Conservation (phyloP, 495 filamentous ascomycete genomes). For the Parathielavia appendiculata region DNA sequence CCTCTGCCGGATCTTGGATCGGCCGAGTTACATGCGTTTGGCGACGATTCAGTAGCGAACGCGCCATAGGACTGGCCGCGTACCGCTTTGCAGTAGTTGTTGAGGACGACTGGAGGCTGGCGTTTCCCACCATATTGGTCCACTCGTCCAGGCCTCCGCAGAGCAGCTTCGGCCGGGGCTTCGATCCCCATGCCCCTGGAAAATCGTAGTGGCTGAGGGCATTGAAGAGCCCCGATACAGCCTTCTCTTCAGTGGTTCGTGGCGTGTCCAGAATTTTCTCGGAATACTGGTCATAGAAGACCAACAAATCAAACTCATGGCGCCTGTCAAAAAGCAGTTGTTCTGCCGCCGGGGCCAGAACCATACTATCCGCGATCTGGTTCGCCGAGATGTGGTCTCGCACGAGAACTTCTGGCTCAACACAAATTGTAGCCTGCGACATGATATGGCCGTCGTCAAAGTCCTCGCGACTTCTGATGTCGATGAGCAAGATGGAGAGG, state of each 20-base stretch:
- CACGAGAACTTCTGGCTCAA: conserved; percentile 74
- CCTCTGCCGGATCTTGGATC: conserved; percentile 35
- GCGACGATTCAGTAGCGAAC: conserved; percentile 19
- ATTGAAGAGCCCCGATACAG: conserved; percentile 65
- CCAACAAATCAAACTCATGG: conserved; percentile 75
- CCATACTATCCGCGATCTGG: conserved; percentile 73
- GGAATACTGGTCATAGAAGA: conserved; percentile 79
- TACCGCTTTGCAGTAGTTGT: conserved; percentile 15
- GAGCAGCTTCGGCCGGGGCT: conserved; percentile 63
- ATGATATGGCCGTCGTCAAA: conserved; percentile 87
- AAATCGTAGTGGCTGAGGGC: conserved; percentile 81
- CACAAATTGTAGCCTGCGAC: conserved; percentile 73
- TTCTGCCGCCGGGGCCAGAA: conserved; percentile 71
- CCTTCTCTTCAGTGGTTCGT: conserved; percentile 44
- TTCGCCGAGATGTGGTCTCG: conserved; percentile 77
- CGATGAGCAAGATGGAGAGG: conserved; percentile 70
- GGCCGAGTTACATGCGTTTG: conserved; percentile 26
- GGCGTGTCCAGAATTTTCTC: conserved; percentile 42
- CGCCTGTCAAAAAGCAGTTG: conserved; percentile 67
- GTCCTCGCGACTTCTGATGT: conserved; percentile 73
- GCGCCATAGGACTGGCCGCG: conserved; percentile 20
- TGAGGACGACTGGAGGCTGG: conserved; percentile 50
- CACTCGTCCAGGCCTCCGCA: conserved; percentile 80
- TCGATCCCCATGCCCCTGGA: conserved; percentile 52
- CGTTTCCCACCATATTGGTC: conserved; percentile 69